Base-by-base conservation (phyloP, 1,139 yeast genomes). In the Wickerhamomyces sp. region DNA sequence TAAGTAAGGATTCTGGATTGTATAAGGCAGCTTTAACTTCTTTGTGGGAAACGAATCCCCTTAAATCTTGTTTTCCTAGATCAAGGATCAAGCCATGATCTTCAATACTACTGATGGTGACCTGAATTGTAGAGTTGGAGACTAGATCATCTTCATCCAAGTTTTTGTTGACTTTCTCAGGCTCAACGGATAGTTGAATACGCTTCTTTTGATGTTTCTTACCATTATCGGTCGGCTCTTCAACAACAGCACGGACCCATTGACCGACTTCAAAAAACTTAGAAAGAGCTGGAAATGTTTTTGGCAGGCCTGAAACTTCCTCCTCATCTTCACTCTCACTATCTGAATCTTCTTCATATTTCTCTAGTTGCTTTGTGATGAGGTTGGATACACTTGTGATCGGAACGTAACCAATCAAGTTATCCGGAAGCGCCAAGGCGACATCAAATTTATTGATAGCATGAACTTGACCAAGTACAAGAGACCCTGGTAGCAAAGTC, bases 21-120 rank as follows among this genome's bases (percentile, higher is more conserved):
- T 51, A 40, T 6, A 50, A 51, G 2, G 61, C 58, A 28, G 47
- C 40, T 26, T 57, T 53, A 26, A 68, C 58, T 42, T 81, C 89
- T 49, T 80, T 82, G 50, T 77, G 78, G 3, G 95, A 74, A 39
- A 91, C 67, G 59, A 91, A 91, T 1, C 95, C 97, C 16, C 76
- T 61, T 13, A 71, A 41, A 9, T 60, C 64, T 12, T 66, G 60
- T 35, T 69, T 62, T 17, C 96, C 96, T 20, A 84, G 59, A 49
- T 80, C 83, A 34, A 89, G 62, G 39, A 86, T 75, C 13, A 79
- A 71, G 60, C 98, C 98, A 55, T 86, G 96, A 54, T 91, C 98
- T 67, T 91, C 97, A 17, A 86, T 62, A 34, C 94, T 82, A 40
- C 69, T 70, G 14, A 91, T 78, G 2, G 87, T 69, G 20, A 80